phyloP scores from a whole-genome alignment of 2,329 filamentous ascomycete genomes.

The Orbilia javanica region DNA sequence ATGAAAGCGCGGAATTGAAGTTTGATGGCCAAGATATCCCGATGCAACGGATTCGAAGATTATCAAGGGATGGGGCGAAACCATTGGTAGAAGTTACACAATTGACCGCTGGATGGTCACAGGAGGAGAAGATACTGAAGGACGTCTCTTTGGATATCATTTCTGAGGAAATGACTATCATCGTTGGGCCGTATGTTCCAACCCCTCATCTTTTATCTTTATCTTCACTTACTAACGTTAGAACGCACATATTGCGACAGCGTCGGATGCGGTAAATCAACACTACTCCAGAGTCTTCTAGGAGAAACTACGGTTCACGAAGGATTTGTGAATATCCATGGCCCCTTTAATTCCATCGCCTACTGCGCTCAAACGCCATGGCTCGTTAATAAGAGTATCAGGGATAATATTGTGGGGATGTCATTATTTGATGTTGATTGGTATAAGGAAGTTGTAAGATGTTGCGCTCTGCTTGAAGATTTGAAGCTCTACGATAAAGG shows the following conservation, averaged over 20 bases:
- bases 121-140: slow-evolving; percentile 31
- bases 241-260: slow-evolving; percentile 8
- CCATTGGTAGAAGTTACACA: slow-evolving; percentile 28
- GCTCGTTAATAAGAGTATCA: slow-evolving; percentile 64
- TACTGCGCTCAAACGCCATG: slow-evolving; percentile 66
- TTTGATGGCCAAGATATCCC: slow-evolving; percentile 15
- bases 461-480: slow-evolving; percentile 64
- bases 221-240: too few relatives aligned
- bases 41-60: slow-evolving; percentile 10
- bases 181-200: slow-evolving; percentile 45
- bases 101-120: slow-evolving; percentile 30
- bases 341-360: slow-evolving; percentile 63
- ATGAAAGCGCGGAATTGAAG: background rate
- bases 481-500: slow-evolving; percentile 64
- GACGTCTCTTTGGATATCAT: slow-evolving; percentile 40
- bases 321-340: slow-evolving; percentile 62
- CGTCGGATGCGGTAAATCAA: slow-evolving; percentile 68
- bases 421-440: slow-evolving; percentile 62
- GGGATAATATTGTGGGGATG: slow-evolving; percentile 66
- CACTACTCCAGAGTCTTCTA: slow-evolving; percentile 65
- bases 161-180: slow-evolving; percentile 17
- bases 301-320: slow-evolving; percentile 63
- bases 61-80: background rate
- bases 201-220: background rate
- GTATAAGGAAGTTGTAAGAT: slow-evolving; percentile 64